phyloP scores from a whole-genome alignment of 352 stramenopile species.

The Phytophthora pistaciae region DNA sequence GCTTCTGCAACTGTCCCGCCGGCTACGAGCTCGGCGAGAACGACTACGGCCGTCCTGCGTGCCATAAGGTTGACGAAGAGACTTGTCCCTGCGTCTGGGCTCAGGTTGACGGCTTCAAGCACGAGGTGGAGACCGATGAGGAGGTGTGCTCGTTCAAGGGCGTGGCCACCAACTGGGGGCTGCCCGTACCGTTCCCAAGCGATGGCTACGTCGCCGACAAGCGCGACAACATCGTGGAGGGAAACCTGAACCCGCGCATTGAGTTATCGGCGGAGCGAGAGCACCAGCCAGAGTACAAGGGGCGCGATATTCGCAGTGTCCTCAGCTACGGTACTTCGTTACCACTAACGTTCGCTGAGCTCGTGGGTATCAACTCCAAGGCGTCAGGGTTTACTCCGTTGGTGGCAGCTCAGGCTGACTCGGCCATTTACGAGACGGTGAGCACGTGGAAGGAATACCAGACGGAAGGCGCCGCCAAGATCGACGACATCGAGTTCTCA shows the following conservation, averaged over 20 bases:
- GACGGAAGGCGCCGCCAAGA: slow-evolving; percentile 27
- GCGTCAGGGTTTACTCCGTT: slow-evolving; percentile 18
- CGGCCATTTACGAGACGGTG: slow-evolving; percentile 3
- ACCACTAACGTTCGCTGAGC: slow-evolving; percentile 20
- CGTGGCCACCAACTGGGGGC: slow-evolving; percentile 43
- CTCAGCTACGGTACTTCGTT: slow-evolving; percentile 9
- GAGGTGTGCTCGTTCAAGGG: slow-evolving; percentile 43
- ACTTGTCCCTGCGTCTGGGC: slow-evolving; percentile 63
- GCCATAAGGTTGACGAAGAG: slow-evolving; percentile 36
- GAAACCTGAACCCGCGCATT: slow-evolving; percentile 24
- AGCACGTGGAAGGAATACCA: slow-evolving; percentile 71
- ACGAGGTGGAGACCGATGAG: slow-evolving; percentile 36
- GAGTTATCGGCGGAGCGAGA: slow-evolving; percentile 18
- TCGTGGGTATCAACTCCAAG: slow-evolving; percentile 14
- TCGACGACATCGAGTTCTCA: slow-evolving; percentile 55
- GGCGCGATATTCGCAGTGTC: slow-evolving; percentile 16
- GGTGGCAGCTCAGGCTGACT: slow-evolving; percentile 6
- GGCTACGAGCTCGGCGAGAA: slow-evolving; percentile 38
- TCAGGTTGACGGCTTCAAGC: slow-evolving; percentile 34
- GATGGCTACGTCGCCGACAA: slow-evolving; percentile 67
- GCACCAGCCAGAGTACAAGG: slow-evolving; percentile 33
- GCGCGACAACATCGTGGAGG: slow-evolving; percentile 38
- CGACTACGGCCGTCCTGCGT: slow-evolving; percentile 27
- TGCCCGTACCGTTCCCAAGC: slow-evolving; percentile 61
- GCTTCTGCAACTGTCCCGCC: slow-evolving; percentile 64